Percentiles rank a stretch among this genome's conserved stretches.
Conservation (phyloP, 1,284 basidiomycete species). For the Athelia psychrophila region DNA sequence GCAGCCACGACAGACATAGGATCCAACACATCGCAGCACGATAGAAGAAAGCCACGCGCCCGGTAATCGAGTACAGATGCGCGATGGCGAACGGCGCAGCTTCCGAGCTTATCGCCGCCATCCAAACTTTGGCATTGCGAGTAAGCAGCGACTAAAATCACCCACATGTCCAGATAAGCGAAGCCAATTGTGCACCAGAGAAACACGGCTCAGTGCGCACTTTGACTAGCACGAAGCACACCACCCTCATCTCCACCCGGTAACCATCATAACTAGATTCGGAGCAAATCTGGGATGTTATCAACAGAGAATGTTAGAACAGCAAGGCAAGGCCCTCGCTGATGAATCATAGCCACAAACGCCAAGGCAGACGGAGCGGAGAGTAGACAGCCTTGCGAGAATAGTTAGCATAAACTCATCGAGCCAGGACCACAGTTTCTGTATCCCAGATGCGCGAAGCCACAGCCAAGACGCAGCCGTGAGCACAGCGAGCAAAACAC, state of each 20-base stretch:
- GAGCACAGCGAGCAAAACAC: no score
- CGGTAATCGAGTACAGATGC: slow-evolving; percentile 39
- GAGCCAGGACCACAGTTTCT: no score
- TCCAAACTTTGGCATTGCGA: slow-evolving; percentile 57
- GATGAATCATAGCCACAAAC: not conserved
- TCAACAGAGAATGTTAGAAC: slow-evolving; percentile 22
- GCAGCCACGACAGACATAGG: slow-evolving; percentile 44
- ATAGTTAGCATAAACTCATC: no score
- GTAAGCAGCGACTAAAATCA: slow-evolving; percentile 33
- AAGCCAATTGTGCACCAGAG: not conserved
- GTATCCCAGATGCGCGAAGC: no score
- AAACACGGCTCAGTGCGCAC: not conserved
- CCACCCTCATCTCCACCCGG: slow-evolving; percentile 21
- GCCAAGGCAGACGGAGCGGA: no score
- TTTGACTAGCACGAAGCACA: slow-evolving; percentile 7
- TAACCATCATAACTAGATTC: slow-evolving; percentile 22
- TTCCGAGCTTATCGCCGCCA: slow-evolving; percentile 44
- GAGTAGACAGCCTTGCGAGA: no score
- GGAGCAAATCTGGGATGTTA: slow-evolving; percentile 18
- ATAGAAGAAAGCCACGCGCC: slow-evolving; percentile 48
- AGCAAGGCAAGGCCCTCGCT: slow-evolving; percentile 22
- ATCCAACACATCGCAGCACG: slow-evolving; percentile 52
- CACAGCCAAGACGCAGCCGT: no score
- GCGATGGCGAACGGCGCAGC: slow-evolving; percentile 47
- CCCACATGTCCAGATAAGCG: no score